A percentile compares a stretch with the other conserved stretches of the same genome.
These are phyloP conservation scores for Kwoniella newhampshirensis DNA, from an alignment of 768 basidiomycete genomes.

Conservation along the genomic window DNA sequence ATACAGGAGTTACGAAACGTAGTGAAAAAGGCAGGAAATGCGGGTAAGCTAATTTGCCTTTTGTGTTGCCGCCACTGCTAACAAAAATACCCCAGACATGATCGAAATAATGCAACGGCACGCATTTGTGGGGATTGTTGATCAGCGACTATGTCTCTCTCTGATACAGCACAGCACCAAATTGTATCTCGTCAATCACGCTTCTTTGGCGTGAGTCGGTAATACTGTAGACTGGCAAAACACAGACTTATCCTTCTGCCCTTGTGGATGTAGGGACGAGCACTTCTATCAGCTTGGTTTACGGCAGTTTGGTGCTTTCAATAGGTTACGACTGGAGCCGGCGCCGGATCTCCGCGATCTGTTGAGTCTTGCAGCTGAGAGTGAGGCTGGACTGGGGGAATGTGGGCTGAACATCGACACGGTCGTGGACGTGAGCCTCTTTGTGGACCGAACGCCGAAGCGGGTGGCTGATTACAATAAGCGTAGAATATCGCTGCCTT, in stretches of 20 bases:
- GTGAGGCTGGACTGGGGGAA: conserved; percentile 59
- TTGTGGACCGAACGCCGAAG: conserved; percentile 1
- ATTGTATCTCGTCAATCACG: conserved; percentile 85
- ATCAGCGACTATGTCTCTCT: conserved; percentile 69
- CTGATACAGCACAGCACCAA: conserved; percentile 84
- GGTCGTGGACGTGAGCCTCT: conserved; percentile 67
- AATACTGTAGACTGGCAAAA: background rate
- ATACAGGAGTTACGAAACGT: conserved; percentile 66
- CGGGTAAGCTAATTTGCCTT: conserved; percentile 59
- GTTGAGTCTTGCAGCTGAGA: conserved; percentile 73
- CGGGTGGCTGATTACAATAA: background rate
- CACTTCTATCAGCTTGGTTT: conserved; percentile 92
- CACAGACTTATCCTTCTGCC: background rate
- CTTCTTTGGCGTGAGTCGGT: conserved; percentile 74
- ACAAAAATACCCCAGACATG: conserved; percentile 62
- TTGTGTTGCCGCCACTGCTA: background rate
- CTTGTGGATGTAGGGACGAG: conserved; percentile 65
- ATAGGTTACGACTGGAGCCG: conserved; percentile 75
- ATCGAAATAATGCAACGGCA: conserved; percentile 81
- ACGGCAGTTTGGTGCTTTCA: conserved; percentile 82
- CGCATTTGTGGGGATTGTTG: conserved; percentile 88
- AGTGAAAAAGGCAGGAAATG: conserved; percentile 65
- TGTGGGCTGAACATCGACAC: conserved; percentile 62
- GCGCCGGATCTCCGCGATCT: conserved; percentile 70
- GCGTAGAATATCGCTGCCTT: conserved; percentile 29